Conservation (phyloP, 1,284 basidiomycete genomes). For the Pseudozyma tsukubaensis region DNA sequence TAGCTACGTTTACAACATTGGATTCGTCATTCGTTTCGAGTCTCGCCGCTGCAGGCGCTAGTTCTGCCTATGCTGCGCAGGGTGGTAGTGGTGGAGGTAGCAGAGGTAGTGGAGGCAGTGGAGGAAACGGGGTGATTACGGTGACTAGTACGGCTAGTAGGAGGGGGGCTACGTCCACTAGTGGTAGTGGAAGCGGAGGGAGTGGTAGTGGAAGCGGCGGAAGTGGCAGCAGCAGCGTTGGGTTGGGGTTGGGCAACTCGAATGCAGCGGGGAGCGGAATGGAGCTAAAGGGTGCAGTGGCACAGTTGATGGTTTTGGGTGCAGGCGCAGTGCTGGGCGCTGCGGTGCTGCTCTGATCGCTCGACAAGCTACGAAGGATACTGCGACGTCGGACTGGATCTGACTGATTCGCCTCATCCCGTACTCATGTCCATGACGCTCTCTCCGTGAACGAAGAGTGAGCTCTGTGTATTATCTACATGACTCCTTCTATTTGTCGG, state of each 20-base stretch:
- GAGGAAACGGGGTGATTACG: background rate
- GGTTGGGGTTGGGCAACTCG: background rate
- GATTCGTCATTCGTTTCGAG: constrained; percentile 24
- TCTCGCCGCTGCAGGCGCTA: constrained; percentile 35
- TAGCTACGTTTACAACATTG: constrained; percentile 32
- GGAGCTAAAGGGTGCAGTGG: background rate
- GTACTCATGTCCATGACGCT: no score
- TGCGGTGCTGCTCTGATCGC: constrained; percentile 15
- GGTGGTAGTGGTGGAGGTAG: constrained; percentile 15
- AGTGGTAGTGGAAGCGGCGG: constrained; percentile 5
- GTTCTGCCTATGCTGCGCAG: constrained; percentile 12
- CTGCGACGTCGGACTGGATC: background rate
- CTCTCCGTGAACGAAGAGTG: no score
- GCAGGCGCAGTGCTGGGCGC: constrained; percentile 14
- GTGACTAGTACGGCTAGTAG: background rate
- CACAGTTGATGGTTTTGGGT: background rate
- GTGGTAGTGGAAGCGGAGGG: constrained; percentile 6
- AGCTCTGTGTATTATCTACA: no score
- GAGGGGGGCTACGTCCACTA: background rate
- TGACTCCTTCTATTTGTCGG: no score
- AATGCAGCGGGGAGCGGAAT: background rate
- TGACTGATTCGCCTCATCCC: no score
- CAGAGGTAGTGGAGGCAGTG: background rate
- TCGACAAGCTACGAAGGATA: background rate
- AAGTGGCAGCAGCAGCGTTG: constrained; percentile 1